Evolutionary conservation across 164 flowering plant species (phyloP).

Genomic region (Vitis cinerea): DNA sequence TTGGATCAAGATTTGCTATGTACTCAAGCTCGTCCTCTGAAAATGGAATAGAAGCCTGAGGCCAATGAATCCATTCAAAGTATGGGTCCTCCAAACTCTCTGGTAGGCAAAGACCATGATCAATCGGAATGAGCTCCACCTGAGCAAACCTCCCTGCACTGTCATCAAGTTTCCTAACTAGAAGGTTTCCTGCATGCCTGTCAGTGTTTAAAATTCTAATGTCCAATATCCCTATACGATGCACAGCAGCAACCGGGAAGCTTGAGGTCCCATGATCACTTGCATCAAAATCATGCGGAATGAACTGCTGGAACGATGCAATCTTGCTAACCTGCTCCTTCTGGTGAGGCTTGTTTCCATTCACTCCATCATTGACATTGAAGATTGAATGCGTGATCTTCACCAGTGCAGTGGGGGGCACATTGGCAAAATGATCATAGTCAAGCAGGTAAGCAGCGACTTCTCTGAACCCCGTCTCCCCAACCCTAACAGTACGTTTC

Average conservation of each 20-base stretch:
- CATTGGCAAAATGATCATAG: conserved; percentile 63
- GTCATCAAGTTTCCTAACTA: conserved; percentile 58
- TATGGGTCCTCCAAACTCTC: conserved; percentile 78
- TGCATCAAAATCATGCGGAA: conserved; percentile 74
- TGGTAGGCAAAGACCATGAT: conserved; percentile 78
- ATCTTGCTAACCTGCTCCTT: conserved; percentile 66
- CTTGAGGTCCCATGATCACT: conserved; percentile 80
- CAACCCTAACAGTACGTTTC: conserved; percentile 73
- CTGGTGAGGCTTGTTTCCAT: conserved; percentile 37
- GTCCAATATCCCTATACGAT: conserved; percentile 72
- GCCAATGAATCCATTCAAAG: conserved; percentile 88
- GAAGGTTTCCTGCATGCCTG: conserved; percentile 72
- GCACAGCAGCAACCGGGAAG: conserved; percentile 70
- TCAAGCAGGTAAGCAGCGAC: conserved; percentile 82
- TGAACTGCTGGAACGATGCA: conserved; percentile 70
- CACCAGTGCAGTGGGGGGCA: conserved; percentile 71
- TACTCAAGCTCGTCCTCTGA: conserved; percentile 71
- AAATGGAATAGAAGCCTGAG: conserved; percentile 78
- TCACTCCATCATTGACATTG: conserved; percentile 65
- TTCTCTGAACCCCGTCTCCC: conserved; percentile 75
- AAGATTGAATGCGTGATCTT: conserved; percentile 75
- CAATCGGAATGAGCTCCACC: conserved; percentile 77
- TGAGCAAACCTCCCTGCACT: conserved; percentile 56
- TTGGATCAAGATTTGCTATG: conserved; percentile 50
- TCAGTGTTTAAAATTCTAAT: conserved; percentile 77